Conservation (phyloP, 23 red algal species). For the Gracilaria gracilis region DNA sequence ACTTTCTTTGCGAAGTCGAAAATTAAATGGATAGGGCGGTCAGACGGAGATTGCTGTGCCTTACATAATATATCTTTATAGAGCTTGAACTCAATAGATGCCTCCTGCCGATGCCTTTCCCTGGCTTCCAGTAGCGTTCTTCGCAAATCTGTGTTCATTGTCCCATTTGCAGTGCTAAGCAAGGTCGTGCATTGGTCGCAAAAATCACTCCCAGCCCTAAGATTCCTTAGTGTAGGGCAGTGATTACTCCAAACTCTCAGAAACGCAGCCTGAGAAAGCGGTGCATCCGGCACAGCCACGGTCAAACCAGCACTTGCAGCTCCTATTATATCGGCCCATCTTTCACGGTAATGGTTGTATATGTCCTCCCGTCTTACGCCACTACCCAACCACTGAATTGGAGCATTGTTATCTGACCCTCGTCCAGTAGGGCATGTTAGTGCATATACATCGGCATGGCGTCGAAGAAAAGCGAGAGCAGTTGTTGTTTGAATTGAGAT, state of each 20-base stretch:
- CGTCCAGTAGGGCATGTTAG: slow-evolving; percentile 37
- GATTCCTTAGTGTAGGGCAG: neutral
- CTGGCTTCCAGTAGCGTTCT: neutral
- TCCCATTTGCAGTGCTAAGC: neutral
- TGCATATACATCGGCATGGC: slow-evolving; percentile 25
- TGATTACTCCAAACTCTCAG: neutral
- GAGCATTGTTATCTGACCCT: neutral
- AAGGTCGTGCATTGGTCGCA: neutral
- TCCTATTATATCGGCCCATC: slow-evolving; percentile 33
- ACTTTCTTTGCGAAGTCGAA: slow-evolving; percentile 67
- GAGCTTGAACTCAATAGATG: neutral
- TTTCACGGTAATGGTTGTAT: slow-evolving; percentile 3
- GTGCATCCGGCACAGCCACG: too few relatives aligned
- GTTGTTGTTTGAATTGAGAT: too few relatives aligned
- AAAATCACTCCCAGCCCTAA: slow-evolving; percentile 9
- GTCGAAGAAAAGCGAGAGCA: slow-evolving; percentile 16
- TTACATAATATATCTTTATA: neutral
- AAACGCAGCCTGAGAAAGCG: neutral
- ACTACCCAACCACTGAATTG: slow-evolving; percentile 25
- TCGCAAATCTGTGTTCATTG: neutral
- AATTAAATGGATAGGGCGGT: neutral
- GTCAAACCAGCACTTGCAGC: neutral
- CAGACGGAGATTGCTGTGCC: neutral
- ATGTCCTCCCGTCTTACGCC: neutral
- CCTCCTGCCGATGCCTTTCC: neutral